Evolutionary conservation across 75 land plant species (phyloP).

Genomic region (Pinus albicaulis): DNA sequence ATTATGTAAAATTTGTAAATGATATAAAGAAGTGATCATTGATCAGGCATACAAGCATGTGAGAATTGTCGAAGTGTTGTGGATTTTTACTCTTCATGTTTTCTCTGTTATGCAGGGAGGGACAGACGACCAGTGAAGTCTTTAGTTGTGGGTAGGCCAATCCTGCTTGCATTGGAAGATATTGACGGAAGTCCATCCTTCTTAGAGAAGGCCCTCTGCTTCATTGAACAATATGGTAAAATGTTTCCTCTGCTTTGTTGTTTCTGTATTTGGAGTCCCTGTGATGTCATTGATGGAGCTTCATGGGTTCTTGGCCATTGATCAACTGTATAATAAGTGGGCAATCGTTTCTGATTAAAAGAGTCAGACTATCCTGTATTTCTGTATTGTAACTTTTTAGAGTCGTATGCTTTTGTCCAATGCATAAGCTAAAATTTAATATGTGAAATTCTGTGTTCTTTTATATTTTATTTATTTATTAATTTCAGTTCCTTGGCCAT

Average conservation of each 20-base stretch:
- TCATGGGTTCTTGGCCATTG: background rate
- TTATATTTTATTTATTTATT: background rate
- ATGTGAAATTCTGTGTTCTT: background rate
- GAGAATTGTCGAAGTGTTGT: background rate
- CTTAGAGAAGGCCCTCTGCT: constrained; percentile 90
- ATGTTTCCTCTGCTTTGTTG: background rate
- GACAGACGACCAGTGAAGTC: constrained; percentile 77
- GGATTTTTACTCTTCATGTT: background rate
- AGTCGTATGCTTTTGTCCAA: background rate
- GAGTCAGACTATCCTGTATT: background rate
- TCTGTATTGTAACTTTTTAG: background rate
- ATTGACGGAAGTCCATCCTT: constrained; percentile 97
- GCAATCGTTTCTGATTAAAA: no score
- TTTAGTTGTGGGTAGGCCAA: constrained; percentile 87
- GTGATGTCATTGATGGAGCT: background rate
- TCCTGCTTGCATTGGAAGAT: constrained; percentile 96
- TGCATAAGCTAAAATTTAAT: background rate
- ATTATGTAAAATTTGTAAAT: no score
- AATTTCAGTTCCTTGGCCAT: background rate
- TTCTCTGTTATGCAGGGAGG: constrained; percentile 43
- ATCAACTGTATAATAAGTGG: background rate
- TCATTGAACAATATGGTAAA: constrained; percentile 81
- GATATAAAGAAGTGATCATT: no score
- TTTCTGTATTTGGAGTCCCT: background rate
- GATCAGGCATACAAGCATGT: no score